Percentiles rank a stretch among this genome's conserved stretches.
Evolutionary conservation across 768 basidiomycete genomes (phyloP).

Genomic region (Macrolepiota fuliginosa): DNA sequence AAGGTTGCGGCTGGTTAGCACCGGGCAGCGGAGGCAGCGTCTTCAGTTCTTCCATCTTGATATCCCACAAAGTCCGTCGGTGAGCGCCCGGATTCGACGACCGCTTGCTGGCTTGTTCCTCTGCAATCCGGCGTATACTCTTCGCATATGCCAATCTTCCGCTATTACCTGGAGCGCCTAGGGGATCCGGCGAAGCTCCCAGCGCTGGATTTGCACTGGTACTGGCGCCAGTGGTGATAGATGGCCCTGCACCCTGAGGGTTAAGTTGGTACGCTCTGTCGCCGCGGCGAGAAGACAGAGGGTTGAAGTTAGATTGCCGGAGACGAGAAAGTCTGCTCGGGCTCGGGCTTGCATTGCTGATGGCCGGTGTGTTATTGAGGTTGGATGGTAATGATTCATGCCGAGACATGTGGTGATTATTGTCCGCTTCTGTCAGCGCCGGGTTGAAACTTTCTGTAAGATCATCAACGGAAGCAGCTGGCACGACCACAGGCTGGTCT

Average conservation of each 20-base stretch:
- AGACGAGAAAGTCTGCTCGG: constrained; percentile 2
- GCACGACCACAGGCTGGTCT: constrained; percentile 77
- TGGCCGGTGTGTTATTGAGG: not conserved
- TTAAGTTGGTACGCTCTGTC: not conserved
- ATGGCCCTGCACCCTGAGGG: not conserved
- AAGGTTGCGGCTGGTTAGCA: constrained; percentile 2
- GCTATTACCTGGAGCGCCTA: not conserved
- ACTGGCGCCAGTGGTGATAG: not conserved
- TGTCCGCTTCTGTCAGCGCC: constrained; percentile 4
- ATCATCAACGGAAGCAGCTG: constrained; percentile 28
- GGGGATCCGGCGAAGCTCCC: not conserved
- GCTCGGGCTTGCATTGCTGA: not conserved
- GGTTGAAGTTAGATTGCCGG: constrained; percentile 5
- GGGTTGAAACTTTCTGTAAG: constrained; percentile 1
- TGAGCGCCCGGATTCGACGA: constrained; percentile 41
- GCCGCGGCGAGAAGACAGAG: not conserved
- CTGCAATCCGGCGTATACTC: constrained; percentile 82
- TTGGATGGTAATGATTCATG: not conserved
- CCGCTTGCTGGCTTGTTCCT: constrained; percentile 60
- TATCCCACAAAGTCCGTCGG: constrained; percentile 42
- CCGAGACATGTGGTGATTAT: not conserved
- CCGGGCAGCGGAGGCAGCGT: not conserved
- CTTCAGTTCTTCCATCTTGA: constrained; percentile 39
- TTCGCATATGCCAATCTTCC: constrained; percentile 46
- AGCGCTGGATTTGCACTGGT: not conserved